These are phyloP conservation scores for Schizonepeta tenuifolia DNA, from an alignment of 257 asterid genomes.

Conservation along the genomic window DNA sequence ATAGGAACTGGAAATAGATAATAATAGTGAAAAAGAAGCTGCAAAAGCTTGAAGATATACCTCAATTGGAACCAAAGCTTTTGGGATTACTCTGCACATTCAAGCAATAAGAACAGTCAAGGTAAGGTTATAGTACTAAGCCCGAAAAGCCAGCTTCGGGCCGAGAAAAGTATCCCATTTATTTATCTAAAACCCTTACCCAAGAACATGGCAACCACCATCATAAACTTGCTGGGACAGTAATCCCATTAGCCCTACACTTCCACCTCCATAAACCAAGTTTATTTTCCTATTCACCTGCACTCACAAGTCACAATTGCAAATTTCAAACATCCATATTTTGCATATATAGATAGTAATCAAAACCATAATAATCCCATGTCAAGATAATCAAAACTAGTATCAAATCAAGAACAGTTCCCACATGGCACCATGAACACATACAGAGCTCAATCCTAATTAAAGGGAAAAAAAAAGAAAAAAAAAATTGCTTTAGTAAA, in stretches of 20 bases:
- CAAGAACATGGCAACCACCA: conserved; percentile 98
- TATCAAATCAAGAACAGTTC: conserved; percentile 20
- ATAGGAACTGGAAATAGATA: not conserved
- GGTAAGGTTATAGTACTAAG: conserved; percentile 16
- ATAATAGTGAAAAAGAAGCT: conserved; percentile 7
- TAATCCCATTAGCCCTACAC: conserved; percentile 95
- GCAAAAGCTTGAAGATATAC: conserved; percentile 46
- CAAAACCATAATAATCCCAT: not conserved
- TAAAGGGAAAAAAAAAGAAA: not conserved
- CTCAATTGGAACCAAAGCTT: conserved; percentile 95
- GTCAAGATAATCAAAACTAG: not conserved
- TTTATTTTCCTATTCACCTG: conserved; percentile 88
- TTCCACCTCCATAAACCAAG: conserved; percentile 98
- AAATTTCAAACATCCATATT: not conserved
- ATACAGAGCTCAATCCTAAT: conserved; percentile 25
- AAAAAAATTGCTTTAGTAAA: conserved; percentile 30
- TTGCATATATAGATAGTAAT: not conserved
- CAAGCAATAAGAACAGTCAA: conserved; percentile 28
- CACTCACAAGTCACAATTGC: conserved; percentile 36
- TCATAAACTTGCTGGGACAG: conserved; percentile 82
- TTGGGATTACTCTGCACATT: conserved; percentile 90
- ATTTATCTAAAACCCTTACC: conserved; percentile 47
- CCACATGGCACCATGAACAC: conserved; percentile 12
- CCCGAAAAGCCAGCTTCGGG: not conserved
- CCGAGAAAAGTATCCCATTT: not conserved